Conservation (phyloP, 768 basidiomycete genomes). For the Suillus subalutaceus region DNA sequence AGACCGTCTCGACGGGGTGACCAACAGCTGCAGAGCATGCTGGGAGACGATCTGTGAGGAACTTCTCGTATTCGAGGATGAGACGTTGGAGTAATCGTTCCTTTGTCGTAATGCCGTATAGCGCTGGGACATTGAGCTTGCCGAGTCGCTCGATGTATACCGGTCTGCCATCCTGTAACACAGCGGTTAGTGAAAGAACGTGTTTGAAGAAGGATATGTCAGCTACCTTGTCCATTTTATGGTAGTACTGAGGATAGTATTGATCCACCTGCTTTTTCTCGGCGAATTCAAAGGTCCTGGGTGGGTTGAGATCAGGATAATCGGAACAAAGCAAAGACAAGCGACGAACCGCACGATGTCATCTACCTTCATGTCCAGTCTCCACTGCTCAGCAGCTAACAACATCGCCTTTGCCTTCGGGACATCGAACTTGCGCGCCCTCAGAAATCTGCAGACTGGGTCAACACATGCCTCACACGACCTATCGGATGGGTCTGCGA, state of each 20-base stretch:
- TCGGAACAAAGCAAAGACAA: neutral
- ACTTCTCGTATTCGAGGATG: slow-evolving; percentile 93
- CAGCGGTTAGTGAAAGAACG: slow-evolving; percentile 1
- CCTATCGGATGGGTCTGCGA: slow-evolving; percentile 17
- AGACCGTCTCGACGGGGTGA: slow-evolving; percentile 93
- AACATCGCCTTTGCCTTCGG: slow-evolving; percentile 84
- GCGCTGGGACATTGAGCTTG: slow-evolving; percentile 81
- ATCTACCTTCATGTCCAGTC: slow-evolving; percentile 82
- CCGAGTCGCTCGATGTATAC: slow-evolving; percentile 95
- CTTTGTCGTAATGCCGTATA: slow-evolving; percentile 80
- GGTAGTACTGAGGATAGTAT: slow-evolving; percentile 95
- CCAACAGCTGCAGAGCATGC: slow-evolving; percentile 72
- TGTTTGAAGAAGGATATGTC: neutral
- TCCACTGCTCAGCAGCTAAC: slow-evolving; percentile 81
- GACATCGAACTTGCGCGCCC: slow-evolving; percentile 93
- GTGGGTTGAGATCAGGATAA: neutral
- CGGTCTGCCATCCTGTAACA: slow-evolving; percentile 83
- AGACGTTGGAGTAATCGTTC: slow-evolving; percentile 89
- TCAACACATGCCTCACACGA: neutral
- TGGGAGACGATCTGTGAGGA: slow-evolving; percentile 77
- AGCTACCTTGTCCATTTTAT: slow-evolving; percentile 88
- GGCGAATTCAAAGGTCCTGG: slow-evolving; percentile 82
- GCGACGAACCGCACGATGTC: slow-evolving; percentile 64
- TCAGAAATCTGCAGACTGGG: slow-evolving; percentile 67
- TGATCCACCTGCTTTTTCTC: slow-evolving; percentile 85